Percentiles rank a stretch among this genome's conserved stretches.
phyloP scores from a whole-genome alignment of 371 early-diverging fungal species.

The Mucor plumbeus region DNA sequence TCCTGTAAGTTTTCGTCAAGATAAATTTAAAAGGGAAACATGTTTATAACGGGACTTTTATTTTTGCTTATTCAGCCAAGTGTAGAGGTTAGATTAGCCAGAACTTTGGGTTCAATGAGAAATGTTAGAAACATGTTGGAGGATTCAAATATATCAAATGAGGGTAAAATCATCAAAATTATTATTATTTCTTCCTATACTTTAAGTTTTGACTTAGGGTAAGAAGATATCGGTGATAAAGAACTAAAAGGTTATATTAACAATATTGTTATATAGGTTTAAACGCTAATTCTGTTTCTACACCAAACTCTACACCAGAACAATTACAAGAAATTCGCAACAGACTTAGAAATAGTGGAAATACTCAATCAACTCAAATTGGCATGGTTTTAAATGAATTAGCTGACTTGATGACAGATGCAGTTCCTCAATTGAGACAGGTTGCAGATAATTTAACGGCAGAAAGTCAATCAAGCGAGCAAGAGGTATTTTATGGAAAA shows the following conservation, averaged over 20 bases:
- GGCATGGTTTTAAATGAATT: constrained; percentile 51
- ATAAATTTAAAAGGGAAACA: not conserved
- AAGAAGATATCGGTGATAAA: not conserved
- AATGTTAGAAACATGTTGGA: constrained; percentile 51
- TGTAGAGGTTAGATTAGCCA: constrained; percentile 50
- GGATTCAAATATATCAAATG: constrained; percentile 20
- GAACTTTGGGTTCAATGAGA: constrained; percentile 50
- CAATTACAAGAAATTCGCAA: constrained; percentile 44
- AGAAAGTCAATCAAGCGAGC: constrained; percentile 27
- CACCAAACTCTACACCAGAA: constrained; percentile 23
- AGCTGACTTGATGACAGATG: constrained; percentile 42
- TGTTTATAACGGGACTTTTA: not conserved
- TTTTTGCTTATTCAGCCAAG: constrained; percentile 33
- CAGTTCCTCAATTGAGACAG: constrained; percentile 44
- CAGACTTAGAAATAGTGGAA: constrained; percentile 38
- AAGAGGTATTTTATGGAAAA: constrained; percentile 19
- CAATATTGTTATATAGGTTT: not conserved
- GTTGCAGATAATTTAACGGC: constrained; percentile 35
- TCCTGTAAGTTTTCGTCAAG: constrained; percentile 31
- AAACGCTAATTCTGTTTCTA: not conserved
- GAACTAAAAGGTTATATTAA: not conserved
- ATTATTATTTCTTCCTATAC: not conserved
- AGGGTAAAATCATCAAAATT: not conserved
- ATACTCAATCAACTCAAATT: constrained; percentile 45
- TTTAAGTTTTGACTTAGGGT: constrained; percentile 2